Evolutionary conservation across 2,329 filamentous ascomycete genomes (phyloP).

Genomic region (Arthrobotrys sinensis): DNA sequence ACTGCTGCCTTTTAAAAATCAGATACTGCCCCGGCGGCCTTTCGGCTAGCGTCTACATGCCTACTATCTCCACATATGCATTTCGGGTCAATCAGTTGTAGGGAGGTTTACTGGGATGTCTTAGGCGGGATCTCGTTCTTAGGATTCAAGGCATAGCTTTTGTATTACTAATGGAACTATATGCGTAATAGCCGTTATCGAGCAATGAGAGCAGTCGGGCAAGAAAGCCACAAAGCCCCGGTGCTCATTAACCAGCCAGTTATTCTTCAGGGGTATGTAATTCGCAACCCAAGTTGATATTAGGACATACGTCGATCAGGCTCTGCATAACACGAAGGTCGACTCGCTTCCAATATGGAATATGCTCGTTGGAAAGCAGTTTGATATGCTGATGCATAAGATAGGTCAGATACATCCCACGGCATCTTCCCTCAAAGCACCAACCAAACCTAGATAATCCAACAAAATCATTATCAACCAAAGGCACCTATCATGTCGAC

Average conservation of each 20-base stretch:
- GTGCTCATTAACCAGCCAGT: conserved; percentile 79
- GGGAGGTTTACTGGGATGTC: conserved; percentile 81
- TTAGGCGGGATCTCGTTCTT: neutral
- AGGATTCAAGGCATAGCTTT: neutral
- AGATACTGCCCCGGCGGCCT: conserved; percentile 80
- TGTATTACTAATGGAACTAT: neutral
- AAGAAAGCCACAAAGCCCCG: conserved; percentile 74
- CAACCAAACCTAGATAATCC: conserved; percentile 68
- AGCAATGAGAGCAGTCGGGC: conserved; percentile 72
- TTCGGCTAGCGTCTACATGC: conserved; percentile 80
- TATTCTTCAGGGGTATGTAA: conserved; percentile 87
- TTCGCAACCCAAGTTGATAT: conserved; percentile 81
- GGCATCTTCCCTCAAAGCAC: conserved; percentile 79
- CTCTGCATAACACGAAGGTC: conserved; percentile 76
- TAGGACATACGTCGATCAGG: conserved; percentile 77
- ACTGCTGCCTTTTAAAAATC: conserved; percentile 83
- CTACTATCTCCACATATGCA: conserved; percentile 81
- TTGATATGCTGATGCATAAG: neutral
- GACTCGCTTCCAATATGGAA: conserved; percentile 65
- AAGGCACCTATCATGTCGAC: conserved; percentile 77
- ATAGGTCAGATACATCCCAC: conserved; percentile 77
- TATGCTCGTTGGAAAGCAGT: too few relatives aligned
- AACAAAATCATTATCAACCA: conserved; percentile 69
- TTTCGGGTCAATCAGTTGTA: conserved; percentile 79
- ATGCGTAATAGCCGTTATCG: conserved; percentile 72